Evolutionary conservation across 768 basidiomycete species (phyloP).

Genomic region (Rubroboletus satanas): DNA sequence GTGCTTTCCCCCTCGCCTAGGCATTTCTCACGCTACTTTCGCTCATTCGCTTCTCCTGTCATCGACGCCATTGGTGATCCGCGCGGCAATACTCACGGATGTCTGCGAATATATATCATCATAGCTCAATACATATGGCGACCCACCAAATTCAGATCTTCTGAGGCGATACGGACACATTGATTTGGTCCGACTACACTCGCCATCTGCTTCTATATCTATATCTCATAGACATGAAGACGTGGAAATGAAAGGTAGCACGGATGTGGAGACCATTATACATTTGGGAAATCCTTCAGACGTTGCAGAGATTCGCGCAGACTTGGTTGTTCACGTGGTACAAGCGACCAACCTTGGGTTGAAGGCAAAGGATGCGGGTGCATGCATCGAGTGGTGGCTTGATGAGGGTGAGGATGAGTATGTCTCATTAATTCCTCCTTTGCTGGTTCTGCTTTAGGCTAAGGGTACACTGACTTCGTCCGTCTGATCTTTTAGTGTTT

Average conservation of each 20-base stretch:
- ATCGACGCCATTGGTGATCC: neutral
- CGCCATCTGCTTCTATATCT: slow-evolving; percentile 21
- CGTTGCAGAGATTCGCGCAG: slow-evolving; percentile 72
- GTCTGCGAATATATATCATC: neutral
- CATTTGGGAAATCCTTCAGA: slow-evolving; percentile 71
- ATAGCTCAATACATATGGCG: slow-evolving; percentile 95
- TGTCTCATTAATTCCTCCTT: slow-evolving; percentile 23
- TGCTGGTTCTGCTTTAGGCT: neutral
- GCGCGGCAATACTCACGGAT: neutral
- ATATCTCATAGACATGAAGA: slow-evolving; percentile 5
- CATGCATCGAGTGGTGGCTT: slow-evolving; percentile 88
- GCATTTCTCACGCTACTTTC: neutral
- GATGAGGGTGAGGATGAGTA: slow-evolving; percentile 90
- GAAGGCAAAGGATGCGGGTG: slow-evolving; percentile 10
- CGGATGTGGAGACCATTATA: slow-evolving; percentile 17
- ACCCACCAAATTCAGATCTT: slow-evolving; percentile 88
- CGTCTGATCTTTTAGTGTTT: slow-evolving; percentile 4
- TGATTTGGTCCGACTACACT: slow-evolving; percentile 60
- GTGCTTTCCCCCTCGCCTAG: neutral
- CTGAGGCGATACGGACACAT: slow-evolving; percentile 94
- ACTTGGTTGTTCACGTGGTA: slow-evolving; percentile 53
- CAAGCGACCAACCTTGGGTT: slow-evolving; percentile 4
- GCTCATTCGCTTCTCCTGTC: neutral
- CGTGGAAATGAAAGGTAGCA: slow-evolving; percentile 7
- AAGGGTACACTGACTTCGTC: neutral